Evolutionary conservation across 257 asterid genomes (phyloP).

Genomic region (Salvia splendens): DNA sequence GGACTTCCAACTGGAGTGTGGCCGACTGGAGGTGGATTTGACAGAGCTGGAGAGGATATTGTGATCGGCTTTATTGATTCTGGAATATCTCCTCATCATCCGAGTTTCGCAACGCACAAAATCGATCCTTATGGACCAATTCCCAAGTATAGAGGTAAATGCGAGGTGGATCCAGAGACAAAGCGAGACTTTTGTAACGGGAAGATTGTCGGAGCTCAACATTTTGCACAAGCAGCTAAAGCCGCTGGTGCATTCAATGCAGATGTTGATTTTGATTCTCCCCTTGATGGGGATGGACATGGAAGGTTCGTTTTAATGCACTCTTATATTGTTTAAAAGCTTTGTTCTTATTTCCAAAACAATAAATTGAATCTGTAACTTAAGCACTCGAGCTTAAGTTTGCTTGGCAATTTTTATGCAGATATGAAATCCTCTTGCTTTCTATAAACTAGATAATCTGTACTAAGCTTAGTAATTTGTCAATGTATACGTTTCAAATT

Average conservation of each 20-base stretch:
- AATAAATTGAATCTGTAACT: not conserved
- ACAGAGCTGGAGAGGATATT: slow-evolving; percentile 95
- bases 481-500: slow-evolving; percentile 2
- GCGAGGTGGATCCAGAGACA: slow-evolving; percentile 78
- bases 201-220: slow-evolving; percentile 97
- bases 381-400: too few species aligned
- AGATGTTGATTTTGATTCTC: slow-evolving; percentile 79
- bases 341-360: not conserved
- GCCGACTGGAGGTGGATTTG: slow-evolving; percentile 96
- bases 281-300: slow-evolving; percentile 97
- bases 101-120: slow-evolving; percentile 72
- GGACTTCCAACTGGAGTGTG: slow-evolving; percentile 99
- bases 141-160: slow-evolving; percentile 83
- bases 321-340: slow-evolving; percentile 21
- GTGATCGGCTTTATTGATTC: slow-evolving; percentile 92
- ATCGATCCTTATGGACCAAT: slow-evolving; percentile 87
- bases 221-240: slow-evolving; percentile 97
- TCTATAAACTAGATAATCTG: not conserved
- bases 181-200: slow-evolving; percentile 84
- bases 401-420: not conserved
- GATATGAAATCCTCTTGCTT: slow-evolving; percentile 5
- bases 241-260: slow-evolving; percentile 87
- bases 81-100: slow-evolving; percentile 94
- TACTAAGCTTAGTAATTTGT: not conserved
- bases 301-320: slow-evolving; percentile 68